Percentiles rank a stretch among this genome's conserved stretches.
These are phyloP conservation scores for Penicillium sp. DNA, from an alignment of 2,329 filamentous ascomycete species.

Conservation along the genomic window DNA sequence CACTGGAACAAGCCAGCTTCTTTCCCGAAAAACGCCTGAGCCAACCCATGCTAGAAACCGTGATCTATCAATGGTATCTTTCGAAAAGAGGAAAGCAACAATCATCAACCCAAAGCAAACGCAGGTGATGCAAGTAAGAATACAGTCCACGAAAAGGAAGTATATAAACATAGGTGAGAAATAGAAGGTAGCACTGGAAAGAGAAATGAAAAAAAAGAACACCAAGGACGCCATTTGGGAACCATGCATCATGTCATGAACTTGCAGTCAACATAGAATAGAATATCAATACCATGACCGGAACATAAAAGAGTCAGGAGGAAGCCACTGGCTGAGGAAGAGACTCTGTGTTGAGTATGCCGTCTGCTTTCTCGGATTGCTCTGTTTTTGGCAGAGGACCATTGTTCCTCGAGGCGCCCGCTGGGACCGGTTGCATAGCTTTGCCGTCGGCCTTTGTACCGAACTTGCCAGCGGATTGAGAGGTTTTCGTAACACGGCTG, in stretches of 20 bases:
- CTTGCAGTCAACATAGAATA: slow-evolving; percentile 1
- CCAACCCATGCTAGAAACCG: slow-evolving; percentile 24
- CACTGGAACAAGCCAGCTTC: slow-evolving; percentile 5
- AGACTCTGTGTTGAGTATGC: not conserved
- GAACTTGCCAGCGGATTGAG: slow-evolving; percentile 18
- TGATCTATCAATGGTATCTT: slow-evolving; percentile 42
- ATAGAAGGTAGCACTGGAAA: slow-evolving; percentile 5
- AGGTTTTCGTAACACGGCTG: slow-evolving; percentile 36
- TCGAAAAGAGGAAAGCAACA: slow-evolving; percentile 12
- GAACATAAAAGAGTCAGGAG: slow-evolving; percentile 5
- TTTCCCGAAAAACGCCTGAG: slow-evolving; percentile 21
- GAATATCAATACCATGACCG: slow-evolving; percentile 3
- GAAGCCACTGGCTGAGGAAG: not conserved
- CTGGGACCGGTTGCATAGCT: slow-evolving; percentile 38
- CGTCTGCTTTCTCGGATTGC: not conserved
- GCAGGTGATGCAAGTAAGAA: slow-evolving; percentile 13
- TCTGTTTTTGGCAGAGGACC: slow-evolving; percentile 32
- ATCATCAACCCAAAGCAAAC: slow-evolving; percentile 9
- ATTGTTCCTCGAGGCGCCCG: slow-evolving; percentile 39
- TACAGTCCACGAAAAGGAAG: slow-evolving; percentile 14
- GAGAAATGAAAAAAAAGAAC: slow-evolving; percentile 4
- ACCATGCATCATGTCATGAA: slow-evolving; percentile 21
- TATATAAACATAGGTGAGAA: slow-evolving; percentile 9
- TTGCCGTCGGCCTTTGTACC: slow-evolving; percentile 33
- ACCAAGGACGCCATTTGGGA: slow-evolving; percentile 8